A percentile compares a stretch with the other conserved stretches of the same genome.
Evolutionary conservation across 441 rosid genomes (phyloP).

Genomic region (Geranium incanum): DNA sequence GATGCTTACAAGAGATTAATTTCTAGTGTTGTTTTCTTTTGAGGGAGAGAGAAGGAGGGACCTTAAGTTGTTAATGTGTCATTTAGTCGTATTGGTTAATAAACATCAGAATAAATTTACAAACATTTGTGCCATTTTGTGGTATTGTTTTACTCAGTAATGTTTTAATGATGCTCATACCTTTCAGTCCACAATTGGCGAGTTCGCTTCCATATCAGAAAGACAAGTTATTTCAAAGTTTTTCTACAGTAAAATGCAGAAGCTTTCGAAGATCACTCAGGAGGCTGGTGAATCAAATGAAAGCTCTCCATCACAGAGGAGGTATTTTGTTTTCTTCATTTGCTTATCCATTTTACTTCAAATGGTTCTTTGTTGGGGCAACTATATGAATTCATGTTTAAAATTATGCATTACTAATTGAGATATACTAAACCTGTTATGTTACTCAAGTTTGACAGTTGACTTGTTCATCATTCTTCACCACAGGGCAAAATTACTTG

Average conservation of each 20-base stretch:
- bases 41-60: too few relatives aligned
- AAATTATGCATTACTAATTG: neutral
- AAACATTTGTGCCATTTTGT: neutral
- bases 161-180: conserved; percentile 16
- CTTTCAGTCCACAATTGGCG: conserved; percentile 62
- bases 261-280: conserved; percentile 56
- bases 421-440: neutral
- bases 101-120: neutral
- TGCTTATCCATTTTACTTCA: neutral
- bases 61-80: neutral
- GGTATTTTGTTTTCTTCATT: neutral
- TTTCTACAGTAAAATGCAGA: conserved; percentile 53
- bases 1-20: neutral
- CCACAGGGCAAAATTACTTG: conserved; percentile 68
- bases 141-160: conserved; percentile 6
- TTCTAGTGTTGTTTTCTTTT: neutral
- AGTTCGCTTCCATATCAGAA: conserved; percentile 74
- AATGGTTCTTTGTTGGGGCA: neutral
- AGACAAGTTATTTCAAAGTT: conserved; percentile 43
- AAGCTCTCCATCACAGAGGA: conserved; percentile 22
- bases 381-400: neutral
- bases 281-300: conserved; percentile 42
- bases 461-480: conserved; percentile 20
- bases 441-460: neutral
- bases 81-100: neutral